These are phyloP conservation scores for Mangifera indica DNA, from an alignment of 345 rosid species.

Conservation along the genomic window DNA sequence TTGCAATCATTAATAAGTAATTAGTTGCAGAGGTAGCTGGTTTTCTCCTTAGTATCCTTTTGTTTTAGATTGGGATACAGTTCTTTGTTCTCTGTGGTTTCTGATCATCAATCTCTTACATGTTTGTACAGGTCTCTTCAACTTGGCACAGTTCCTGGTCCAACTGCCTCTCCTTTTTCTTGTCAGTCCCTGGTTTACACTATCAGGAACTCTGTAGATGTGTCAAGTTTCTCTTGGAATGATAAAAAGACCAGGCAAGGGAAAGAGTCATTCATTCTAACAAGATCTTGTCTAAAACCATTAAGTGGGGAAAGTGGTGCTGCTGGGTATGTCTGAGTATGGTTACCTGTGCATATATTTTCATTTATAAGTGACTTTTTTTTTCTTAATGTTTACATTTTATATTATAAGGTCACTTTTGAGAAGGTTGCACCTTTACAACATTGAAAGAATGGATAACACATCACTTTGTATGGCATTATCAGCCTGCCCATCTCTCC, in stretches of 20 bases:
- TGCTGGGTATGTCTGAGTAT: conserved; percentile 50
- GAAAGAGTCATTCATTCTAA: conserved; percentile 65
- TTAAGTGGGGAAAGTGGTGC: conserved; percentile 49
- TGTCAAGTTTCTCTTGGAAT: conserved; percentile 65
- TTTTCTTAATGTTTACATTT: conserved; percentile 19
- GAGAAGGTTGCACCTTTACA: conserved; percentile 82
- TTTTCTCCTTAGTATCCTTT: not conserved
- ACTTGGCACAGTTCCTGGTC: conserved; percentile 76
- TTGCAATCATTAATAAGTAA: not conserved
- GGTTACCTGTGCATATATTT: not conserved
- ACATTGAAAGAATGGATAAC: conserved; percentile 55
- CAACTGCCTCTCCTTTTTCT: conserved; percentile 45
- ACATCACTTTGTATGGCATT: conserved; percentile 56
- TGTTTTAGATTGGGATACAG: not conserved
- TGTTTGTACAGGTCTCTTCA: conserved; percentile 61
- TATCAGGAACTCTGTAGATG: conserved; percentile 58
- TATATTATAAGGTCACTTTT: conserved; percentile 48
- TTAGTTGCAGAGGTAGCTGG: not conserved
- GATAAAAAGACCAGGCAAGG: conserved; percentile 74
- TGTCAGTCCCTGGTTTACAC: conserved; percentile 56
- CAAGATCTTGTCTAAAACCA: conserved; percentile 61
- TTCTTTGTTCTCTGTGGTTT: conserved; percentile 14
- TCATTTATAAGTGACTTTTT: not conserved
- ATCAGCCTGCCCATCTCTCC: conserved; percentile 64
- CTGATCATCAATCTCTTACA: not conserved